Base-by-base conservation (phyloP, 768 basidiomycete species). In the Tephrocybe sp. region DNA sequence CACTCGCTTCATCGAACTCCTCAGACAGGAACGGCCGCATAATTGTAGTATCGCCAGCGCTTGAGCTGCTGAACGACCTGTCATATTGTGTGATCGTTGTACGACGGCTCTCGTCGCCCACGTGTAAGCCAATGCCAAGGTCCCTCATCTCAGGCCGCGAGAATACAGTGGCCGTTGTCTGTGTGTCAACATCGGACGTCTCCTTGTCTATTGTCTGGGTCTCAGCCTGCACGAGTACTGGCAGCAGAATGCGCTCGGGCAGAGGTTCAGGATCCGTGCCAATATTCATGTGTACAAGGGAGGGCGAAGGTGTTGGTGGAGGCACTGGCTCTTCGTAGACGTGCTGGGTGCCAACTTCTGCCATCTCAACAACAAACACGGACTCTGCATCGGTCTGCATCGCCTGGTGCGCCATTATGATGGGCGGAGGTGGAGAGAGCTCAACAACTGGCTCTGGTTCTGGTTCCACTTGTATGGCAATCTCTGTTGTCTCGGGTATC, bases 261-360 rank as follows among this genome's bases (percentile, higher is more conserved):
- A 58, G 59, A 6, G 53, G 53, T 50, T 67, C 61, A 6, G 69
- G 67, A 20, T 75, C 76, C 9, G 77, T 78, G 18, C 64, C 69
- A n/a, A 58, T 58, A 10, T 44, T 59, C 54, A 69, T 66, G 20
- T 69, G 62, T 21, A 61, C 62, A 26, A 65, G 65, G 18, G 71
- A 60, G 12, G 66, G 62, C 3, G 68, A 53, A 23, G 69, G 68
- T 15, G 69, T 45, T 24, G 62, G 55, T 37, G 57, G 61, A 47
- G 60, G 65, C 7, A 63, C 37, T 24, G 65, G 59, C 42, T 73
- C 71, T n/a, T 64, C 62, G 38, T 55, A 58, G 20, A 61, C 55
- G 55, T 79, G 71, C 55, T 86, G 84, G 11, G 80, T 68, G 17
- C 73, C 81, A 42, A 72, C 70, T 45, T 86, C 83, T 3, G 71